phyloP scores from a whole-genome alignment of 352 stramenopile species.

The Phytophthora multivora region DNA sequence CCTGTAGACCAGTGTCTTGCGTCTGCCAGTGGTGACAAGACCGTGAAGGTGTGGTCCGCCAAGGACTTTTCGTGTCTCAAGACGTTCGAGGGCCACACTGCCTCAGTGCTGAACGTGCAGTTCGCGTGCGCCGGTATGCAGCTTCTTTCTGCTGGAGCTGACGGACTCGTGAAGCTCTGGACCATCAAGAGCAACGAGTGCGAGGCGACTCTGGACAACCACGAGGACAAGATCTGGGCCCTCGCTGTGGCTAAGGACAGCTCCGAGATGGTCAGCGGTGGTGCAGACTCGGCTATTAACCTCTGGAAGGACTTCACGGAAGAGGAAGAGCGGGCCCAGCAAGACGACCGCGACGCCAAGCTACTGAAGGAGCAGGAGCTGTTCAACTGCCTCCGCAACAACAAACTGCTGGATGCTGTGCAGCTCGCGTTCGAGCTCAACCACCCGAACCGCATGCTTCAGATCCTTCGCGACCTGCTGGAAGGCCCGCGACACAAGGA shows the following conservation, averaged over 20 bases:
- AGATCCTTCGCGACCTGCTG: constrained; percentile 88
- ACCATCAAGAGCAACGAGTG: constrained; percentile 98
- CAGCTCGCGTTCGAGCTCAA: constrained; percentile 92
- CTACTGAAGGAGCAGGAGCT: constrained; percentile 96
- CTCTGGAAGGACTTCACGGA: constrained; percentile 95
- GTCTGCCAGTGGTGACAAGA: constrained; percentile 96
- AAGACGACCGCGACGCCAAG: constrained; percentile 88
- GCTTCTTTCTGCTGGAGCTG: constrained; percentile 94
- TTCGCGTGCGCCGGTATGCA: constrained; percentile 93
- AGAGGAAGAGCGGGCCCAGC: constrained; percentile 83
- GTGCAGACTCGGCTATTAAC: constrained; percentile 94
- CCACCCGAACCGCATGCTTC: constrained; percentile 94
- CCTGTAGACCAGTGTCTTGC: constrained; percentile 96
- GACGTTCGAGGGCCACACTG: constrained; percentile 96
- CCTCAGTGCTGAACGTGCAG: constrained; percentile 88
- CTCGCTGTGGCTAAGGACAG: constrained; percentile 90
- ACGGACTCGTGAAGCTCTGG: constrained; percentile 98
- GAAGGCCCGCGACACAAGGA: constrained; percentile 74
- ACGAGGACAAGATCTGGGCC: constrained; percentile 98
- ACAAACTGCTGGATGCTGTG: constrained; percentile 89
- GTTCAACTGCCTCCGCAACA: constrained; percentile 92
- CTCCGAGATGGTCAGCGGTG: constrained; percentile 92
- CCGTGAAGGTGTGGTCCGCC: constrained; percentile 97
- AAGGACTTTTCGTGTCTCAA: constrained; percentile 96
- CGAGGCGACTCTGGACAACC: constrained; percentile 95